Conservation (phyloP, 1,284 basidiomycete genomes). For the Neonothopanus nambi region DNA sequence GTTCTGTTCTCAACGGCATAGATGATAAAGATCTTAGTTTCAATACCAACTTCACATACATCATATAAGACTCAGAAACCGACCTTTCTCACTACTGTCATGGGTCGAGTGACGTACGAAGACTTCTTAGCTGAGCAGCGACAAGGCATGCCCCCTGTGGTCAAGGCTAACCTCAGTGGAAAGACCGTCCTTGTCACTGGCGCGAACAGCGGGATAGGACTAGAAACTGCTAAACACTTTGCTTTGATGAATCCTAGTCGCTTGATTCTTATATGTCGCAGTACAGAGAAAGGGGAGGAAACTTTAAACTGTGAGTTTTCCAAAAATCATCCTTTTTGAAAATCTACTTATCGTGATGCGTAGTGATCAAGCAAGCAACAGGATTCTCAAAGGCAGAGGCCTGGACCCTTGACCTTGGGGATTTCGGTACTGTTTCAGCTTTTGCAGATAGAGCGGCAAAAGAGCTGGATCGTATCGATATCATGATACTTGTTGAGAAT, state of each 20-base stretch:
- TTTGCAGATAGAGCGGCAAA: conserved; percentile 37
- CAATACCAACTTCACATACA: no score
- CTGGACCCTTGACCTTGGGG: conserved; percentile 38
- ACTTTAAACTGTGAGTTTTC: conserved; percentile 22
- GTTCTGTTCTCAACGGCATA: no score
- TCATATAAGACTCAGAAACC: no score
- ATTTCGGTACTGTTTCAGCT: conserved; percentile 37
- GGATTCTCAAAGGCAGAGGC: conserved; percentile 32
- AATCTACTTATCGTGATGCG: not conserved
- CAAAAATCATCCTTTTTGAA: not conserved
- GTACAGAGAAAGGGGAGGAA: conserved; percentile 23
- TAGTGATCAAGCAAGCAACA: conserved; percentile 34
- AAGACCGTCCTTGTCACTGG: conserved; percentile 34
- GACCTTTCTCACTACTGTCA: not conserved
- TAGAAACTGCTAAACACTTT: conserved; percentile 33
- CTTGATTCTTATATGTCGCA: conserved; percentile 31
- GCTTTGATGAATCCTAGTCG: conserved; percentile 30
- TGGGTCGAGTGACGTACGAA: conserved; percentile 1
- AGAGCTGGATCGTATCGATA: conserved; percentile 39
- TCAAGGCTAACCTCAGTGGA: conserved; percentile 27
- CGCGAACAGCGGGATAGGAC: conserved; percentile 34
- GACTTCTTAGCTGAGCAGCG: conserved; percentile 5
- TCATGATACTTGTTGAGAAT: conserved; percentile 42
- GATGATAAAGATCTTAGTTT: no score
- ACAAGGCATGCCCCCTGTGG: conserved; percentile 15